Evolutionary conservation across 768 basidiomycete species (phyloP).

Genomic region (Dictyophora rubrovolvata): DNA sequence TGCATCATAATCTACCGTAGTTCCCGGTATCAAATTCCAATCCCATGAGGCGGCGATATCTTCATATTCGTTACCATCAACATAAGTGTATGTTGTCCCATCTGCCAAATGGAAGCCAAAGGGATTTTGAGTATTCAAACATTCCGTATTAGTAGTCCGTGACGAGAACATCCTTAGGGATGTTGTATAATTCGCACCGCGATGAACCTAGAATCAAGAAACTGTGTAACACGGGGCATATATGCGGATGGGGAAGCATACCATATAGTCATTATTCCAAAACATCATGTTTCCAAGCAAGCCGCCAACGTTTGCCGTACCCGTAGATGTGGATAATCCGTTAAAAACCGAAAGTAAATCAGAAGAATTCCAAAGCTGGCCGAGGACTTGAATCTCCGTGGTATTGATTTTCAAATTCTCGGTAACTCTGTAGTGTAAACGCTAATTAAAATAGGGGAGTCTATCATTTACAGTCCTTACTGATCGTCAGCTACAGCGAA

Average conservation of each 20-base stretch:
- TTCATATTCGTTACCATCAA: conserved; percentile 59
- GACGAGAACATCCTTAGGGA: conserved; percentile 54
- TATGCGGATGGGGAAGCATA: conserved; percentile 15
- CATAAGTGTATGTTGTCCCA: conserved; percentile 53
- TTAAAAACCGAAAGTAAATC: conserved; percentile 30
- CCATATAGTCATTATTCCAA: conserved; percentile 62
- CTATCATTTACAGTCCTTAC: conserved; percentile 20
- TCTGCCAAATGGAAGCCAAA: conserved; percentile 63
- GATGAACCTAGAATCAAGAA: conserved; percentile 38
- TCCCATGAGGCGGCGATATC: conserved; percentile 67
- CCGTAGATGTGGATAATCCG: conserved; percentile 25
- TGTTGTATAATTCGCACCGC: conserved; percentile 48
- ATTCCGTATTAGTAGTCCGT: conserved; percentile 53
- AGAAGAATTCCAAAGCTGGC: conserved; percentile 40
- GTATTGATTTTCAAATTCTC: conserved; percentile 48
- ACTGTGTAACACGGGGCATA: not conserved
- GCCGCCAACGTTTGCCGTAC: conserved; percentile 43
- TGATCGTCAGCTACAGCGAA: conserved; percentile 46
- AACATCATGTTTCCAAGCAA: conserved; percentile 54
- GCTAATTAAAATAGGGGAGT: not conserved
- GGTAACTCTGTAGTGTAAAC: conserved; percentile 35
- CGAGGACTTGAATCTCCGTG: conserved; percentile 39
- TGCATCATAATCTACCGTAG: conserved; percentile 50
- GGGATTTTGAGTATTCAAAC: conserved; percentile 54
- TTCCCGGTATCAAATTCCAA: conserved; percentile 71